phyloP scores from a whole-genome alignment of 768 basidiomycete genomes.

The Postia placenta region DNA sequence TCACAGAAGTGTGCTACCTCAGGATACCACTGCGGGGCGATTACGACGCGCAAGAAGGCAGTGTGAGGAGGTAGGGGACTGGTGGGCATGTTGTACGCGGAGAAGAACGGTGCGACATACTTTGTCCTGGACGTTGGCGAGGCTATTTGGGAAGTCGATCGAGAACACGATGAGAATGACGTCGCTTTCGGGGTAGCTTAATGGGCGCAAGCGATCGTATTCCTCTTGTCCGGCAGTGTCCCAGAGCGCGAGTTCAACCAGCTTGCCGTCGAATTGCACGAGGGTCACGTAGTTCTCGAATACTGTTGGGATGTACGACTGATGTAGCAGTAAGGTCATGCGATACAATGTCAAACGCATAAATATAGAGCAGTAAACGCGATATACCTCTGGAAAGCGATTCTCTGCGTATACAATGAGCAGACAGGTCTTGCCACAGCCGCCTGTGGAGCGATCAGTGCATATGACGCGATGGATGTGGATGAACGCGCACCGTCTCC shows the following conservation, averaged over 20 bases:
- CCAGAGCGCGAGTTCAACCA: constrained; percentile 96
- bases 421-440: constrained; percentile 91
- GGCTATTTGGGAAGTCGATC: constrained; percentile 85
- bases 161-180: constrained; percentile 94
- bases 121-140: constrained; percentile 89
- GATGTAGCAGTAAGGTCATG: constrained; percentile 63
- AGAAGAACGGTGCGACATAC: constrained; percentile 31
- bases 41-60: background rate
- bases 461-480: background rate
- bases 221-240: constrained; percentile 98
- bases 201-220: constrained; percentile 82
- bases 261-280: constrained; percentile 79
- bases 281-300: constrained; percentile 93
- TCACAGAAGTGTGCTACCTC: constrained; percentile 93
- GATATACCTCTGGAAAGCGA: constrained; percentile 93
- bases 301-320: constrained; percentile 92
- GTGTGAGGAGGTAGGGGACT: background rate
- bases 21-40: constrained; percentile 69
- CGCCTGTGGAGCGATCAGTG: constrained; percentile 38
- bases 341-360: background rate
- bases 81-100: background rate
- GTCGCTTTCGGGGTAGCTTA: constrained; percentile 85
- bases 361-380: constrained; percentile 22
- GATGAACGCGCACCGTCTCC: constrained; percentile 62
- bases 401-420: constrained; percentile 97